Conservation (phyloP, 441 rosid genomes). For the Omphalea diandra region DNA sequence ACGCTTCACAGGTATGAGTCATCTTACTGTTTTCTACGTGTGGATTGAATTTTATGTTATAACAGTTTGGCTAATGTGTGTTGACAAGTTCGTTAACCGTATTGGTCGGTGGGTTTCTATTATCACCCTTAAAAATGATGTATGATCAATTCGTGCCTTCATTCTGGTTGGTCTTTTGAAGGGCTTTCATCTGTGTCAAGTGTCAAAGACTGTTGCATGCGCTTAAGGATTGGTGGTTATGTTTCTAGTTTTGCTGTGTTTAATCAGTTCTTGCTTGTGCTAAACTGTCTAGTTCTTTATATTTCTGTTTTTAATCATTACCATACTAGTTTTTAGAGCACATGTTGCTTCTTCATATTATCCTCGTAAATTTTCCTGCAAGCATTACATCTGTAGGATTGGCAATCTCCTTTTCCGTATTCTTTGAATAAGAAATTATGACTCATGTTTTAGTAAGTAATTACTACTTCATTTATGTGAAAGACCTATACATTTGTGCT, state of each 20-base stretch:
- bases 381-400: neutral
- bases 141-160: neutral
- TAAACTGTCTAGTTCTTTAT: neutral
- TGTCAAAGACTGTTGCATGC: neutral
- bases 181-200: neutral
- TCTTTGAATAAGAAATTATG: neutral
- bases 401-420: conserved; percentile 1
- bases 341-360: neutral
- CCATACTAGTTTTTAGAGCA: neutral
- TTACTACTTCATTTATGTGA: no score
- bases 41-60: neutral
- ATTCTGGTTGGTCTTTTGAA: neutral
- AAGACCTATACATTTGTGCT: neutral
- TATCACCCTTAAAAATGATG: conserved; percentile 1
- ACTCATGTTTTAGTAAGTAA: neutral
- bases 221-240: neutral
- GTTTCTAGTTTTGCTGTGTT: neutral
- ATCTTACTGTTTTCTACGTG: neutral
- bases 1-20: conserved; percentile 80
- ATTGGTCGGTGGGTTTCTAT: conserved; percentile 1
- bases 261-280: neutral
- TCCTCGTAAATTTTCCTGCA: neutral
- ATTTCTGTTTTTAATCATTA: neutral
- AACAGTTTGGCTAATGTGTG: neutral
- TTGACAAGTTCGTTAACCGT: neutral